Conservation (phyloP, 2,329 filamentous ascomycete species). For the Neopestalotiopsis sp. region DNA sequence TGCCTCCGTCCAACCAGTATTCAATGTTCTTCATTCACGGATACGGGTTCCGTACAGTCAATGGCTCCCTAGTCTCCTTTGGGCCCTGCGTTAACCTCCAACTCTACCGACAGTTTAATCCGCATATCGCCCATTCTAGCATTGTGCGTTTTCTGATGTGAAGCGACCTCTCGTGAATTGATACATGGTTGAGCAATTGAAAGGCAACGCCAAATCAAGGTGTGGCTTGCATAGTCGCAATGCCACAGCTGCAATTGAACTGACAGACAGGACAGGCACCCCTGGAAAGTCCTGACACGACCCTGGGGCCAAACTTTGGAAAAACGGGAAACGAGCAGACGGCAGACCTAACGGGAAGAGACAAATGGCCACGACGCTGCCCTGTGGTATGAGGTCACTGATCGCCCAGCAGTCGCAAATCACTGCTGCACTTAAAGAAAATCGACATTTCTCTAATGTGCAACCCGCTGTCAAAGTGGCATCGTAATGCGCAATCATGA, state of each 20-base stretch:
- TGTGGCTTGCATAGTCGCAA: constrained; percentile 10
- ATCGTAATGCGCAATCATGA: no score
- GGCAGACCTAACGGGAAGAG: not conserved
- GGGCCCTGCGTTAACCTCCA: not conserved
- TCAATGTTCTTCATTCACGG: not conserved
- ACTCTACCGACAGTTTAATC: not conserved
- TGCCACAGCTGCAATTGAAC: not conserved
- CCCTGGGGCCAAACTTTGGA: constrained; percentile 2
- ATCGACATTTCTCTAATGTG: not conserved
- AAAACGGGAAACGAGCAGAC: not conserved
- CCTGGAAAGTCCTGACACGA: constrained; percentile 7
- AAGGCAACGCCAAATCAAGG: constrained; percentile 6
- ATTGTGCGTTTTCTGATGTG: not conserved
- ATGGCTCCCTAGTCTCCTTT: not conserved
- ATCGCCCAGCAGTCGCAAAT: constrained; percentile 9
- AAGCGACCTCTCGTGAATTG: not conserved
- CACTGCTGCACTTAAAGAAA: constrained; percentile 8
- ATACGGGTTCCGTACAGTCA: not conserved
- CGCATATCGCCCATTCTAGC: not conserved
- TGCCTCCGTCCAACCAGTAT: constrained; percentile 5
- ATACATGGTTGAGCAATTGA: not conserved
- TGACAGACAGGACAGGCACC: not conserved
- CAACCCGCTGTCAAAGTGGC: not conserved
- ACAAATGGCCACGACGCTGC: not conserved
- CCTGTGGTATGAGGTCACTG: constrained; percentile 17